These are phyloP conservation scores for Zea mays DNA, from an alignment of 176 grass and related monocot species.

Conservation along the genomic window Zm-B73-REFERENCE-NAM-5.0 NC_050101.1:152201501-152202000, in stretches of 20 bases:
- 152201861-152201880: neutral
- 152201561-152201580: too few relatives aligned
- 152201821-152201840: too few relatives aligned
- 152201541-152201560: too few relatives aligned
- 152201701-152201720: neutral
- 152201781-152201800: slow-evolving; percentile 12
- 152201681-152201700: neutral
- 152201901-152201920: slow-evolving; percentile 4
- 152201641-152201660: too few relatives aligned
- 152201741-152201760: slow-evolving; percentile 47
- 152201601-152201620: too few relatives aligned
- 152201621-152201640: too few relatives aligned
- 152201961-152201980: slow-evolving; percentile 14
- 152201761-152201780: slow-evolving; percentile 43
- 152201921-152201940: slow-evolving; percentile 46
- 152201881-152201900: neutral
- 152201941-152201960: slow-evolving; percentile 40
- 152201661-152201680: too few relatives aligned
- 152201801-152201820: neutral
- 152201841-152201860: neutral
- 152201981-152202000: neutral
- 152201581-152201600: too few relatives aligned
- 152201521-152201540: too few relatives aligned
- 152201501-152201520: too few relatives aligned
- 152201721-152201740: slow-evolving; percentile 51